Evolutionary conservation across 176 grass and related monocot genomes (phyloP).

Genomic region (Paspalum notatum): DNA sequence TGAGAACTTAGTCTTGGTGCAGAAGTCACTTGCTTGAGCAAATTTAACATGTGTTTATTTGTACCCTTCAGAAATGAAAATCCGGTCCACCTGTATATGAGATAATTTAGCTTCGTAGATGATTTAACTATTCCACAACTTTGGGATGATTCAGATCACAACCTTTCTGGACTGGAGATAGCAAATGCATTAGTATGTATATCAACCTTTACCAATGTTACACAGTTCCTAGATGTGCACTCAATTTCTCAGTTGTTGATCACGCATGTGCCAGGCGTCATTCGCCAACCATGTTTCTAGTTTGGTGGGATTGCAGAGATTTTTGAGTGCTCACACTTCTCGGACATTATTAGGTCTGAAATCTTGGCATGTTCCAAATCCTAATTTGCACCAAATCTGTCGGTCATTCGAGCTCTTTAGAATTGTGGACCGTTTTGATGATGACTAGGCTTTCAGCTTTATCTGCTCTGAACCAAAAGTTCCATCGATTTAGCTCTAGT

Average conservation of each 20-base stretch:
- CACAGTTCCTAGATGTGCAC: not conserved
- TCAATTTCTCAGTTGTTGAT: not conserved
- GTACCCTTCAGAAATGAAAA: not conserved
- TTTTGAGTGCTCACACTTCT: not conserved
- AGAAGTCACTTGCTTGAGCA: slow-evolving; percentile 53
- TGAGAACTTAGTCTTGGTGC: slow-evolving; percentile 44
- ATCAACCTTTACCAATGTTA: not conserved
- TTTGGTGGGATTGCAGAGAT: slow-evolving; percentile 9
- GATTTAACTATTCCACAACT: not conserved
- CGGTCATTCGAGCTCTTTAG: not conserved
- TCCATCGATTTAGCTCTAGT: not conserved
- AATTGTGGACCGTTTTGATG: not conserved
- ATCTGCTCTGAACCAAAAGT: not conserved
- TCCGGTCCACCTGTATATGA: not conserved
- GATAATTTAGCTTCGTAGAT: slow-evolving; percentile 4
- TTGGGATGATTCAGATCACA: slow-evolving; percentile 16
- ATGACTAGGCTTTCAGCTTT: not conserved
- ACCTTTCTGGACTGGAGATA: slow-evolving; percentile 20
- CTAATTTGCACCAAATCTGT: too few species aligned
- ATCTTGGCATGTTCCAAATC: too few species aligned
- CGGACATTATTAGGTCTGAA: not conserved
- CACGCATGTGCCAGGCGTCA: not conserved
- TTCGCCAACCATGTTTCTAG: not conserved
- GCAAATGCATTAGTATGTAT: not conserved
- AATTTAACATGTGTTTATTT: not conserved